Conservation (phyloP, 345 rosid species). For the Eucalyptus cladocalyx region DNA sequence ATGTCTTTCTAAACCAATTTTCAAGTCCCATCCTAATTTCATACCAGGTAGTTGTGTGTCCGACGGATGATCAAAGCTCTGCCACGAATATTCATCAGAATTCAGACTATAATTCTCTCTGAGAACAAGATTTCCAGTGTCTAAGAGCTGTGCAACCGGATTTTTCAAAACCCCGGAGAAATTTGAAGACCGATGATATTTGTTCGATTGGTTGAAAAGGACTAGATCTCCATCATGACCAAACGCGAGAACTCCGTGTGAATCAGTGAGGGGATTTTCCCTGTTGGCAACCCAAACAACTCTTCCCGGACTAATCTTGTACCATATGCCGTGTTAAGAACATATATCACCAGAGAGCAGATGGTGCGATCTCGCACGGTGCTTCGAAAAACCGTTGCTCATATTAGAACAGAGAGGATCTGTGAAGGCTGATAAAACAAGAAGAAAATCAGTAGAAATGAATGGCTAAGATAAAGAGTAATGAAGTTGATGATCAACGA, state of each 20-base stretch:
- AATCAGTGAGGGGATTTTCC: conserved; percentile 4
- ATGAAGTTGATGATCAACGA: no score
- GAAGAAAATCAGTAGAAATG: no score
- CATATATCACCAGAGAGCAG: no score
- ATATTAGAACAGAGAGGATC: no score
- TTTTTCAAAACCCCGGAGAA: not conserved
- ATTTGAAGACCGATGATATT: conserved; percentile 4
- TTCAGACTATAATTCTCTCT: not conserved
- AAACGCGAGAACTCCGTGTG: conserved; percentile 3
- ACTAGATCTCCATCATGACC: not conserved
- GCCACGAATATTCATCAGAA: conserved; percentile 6
- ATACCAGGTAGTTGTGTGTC: conserved; percentile 16
- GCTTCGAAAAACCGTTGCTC: no score
- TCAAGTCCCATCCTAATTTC: conserved; percentile 8
- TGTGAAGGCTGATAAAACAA: no score
- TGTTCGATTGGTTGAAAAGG: not conserved
- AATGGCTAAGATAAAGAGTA: no score
- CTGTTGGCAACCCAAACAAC: conserved; percentile 39
- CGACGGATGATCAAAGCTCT: conserved; percentile 16
- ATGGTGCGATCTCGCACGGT: no score
- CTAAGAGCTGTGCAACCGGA: conserved; percentile 12
- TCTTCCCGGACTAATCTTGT: not conserved
- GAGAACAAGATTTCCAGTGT: conserved; percentile 20
- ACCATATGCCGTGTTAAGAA: conserved; percentile 38
- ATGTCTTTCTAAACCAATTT: not conserved